Conservation (phyloP, 176 grass and related monocot species). For the Eragrostis nindensis region DNA sequence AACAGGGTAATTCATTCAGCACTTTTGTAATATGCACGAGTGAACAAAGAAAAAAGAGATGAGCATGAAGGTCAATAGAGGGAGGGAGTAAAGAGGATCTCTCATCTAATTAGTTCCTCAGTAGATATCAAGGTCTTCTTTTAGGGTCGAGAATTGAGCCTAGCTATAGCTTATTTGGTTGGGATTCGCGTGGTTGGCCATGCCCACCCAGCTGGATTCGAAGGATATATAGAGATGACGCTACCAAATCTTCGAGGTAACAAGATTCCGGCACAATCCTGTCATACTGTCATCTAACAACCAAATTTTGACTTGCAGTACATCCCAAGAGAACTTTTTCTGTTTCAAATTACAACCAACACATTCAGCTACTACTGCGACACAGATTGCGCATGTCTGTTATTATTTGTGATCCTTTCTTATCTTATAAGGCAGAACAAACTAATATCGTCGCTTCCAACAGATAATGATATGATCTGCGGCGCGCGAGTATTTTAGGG, state of each 20-base stretch:
- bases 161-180: background rate
- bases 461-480: background rate
- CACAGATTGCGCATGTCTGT: background rate
- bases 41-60: background rate
- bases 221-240: background rate
- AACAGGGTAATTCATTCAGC: too few relatives aligned
- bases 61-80: background rate
- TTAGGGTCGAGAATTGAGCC: background rate
- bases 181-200: background rate
- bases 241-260: background rate
- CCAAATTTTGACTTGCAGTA: conserved; percentile 1
- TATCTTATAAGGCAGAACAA: conserved; percentile 29
- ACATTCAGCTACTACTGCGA: background rate
- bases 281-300: background rate
- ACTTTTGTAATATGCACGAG: background rate
- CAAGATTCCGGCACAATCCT: conserved; percentile 9
- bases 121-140: background rate
- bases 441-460: background rate
- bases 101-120: background rate
- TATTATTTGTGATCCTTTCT: background rate
- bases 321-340: conserved; percentile 25
- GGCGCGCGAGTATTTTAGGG: background rate
- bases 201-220: background rate
- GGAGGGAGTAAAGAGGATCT: background rate
- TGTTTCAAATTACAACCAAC: background rate